Base-by-base conservation (phyloP, 2,329 filamentous ascomycete genomes). In the Aspergillus sp. region DNA sequence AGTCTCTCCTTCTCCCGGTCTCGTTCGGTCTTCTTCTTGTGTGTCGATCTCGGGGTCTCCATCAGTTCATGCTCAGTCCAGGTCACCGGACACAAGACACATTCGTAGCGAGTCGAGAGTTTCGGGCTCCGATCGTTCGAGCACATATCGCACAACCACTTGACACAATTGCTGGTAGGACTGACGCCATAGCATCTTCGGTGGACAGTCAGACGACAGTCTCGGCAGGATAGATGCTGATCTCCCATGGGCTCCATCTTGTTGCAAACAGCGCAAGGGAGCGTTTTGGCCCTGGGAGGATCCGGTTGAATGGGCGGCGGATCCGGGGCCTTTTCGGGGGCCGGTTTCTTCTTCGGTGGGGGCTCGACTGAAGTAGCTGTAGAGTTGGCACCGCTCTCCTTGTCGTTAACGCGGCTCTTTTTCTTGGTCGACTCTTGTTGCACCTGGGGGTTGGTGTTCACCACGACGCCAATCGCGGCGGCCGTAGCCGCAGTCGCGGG, bases 101-200 rank as follows among this genome's bases (percentile, higher is more conserved):
- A 99, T 78, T 94, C 90, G 75, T 98, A 98, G 71, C 90, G 87
- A 59, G 96, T 94, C n/a, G 95, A 97, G 49, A 96, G 89, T 65
- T 91, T 88, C 5, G 94, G 92, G 69, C 89, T 94, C 73, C 92
- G 92, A 73, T 99, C 95, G 71, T 99, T 99, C 42, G 87, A 83
- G 76, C 95, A 99, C 85, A 93, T 96, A 76, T 98, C 95, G 75
- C 95, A 99, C 46, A 89, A 86, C 95, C 95, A 99, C 76, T 96
- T 96, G 49, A 83, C 85, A 32, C 86, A 84, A 56, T 83, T 84
- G 47, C 90, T 86, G 58, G 77, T 77, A 53, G 89, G 87, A 50
- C 89, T 86, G 32, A 98, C 83, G n/a, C 95, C 95, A 72, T 98
- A 99, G 77, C 95, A 99, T 62, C 87, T 87, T 56, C 90, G 89